phyloP scores from a whole-genome alignment of 768 basidiomycete species.

The Hirschioporus abietinus region DNA sequence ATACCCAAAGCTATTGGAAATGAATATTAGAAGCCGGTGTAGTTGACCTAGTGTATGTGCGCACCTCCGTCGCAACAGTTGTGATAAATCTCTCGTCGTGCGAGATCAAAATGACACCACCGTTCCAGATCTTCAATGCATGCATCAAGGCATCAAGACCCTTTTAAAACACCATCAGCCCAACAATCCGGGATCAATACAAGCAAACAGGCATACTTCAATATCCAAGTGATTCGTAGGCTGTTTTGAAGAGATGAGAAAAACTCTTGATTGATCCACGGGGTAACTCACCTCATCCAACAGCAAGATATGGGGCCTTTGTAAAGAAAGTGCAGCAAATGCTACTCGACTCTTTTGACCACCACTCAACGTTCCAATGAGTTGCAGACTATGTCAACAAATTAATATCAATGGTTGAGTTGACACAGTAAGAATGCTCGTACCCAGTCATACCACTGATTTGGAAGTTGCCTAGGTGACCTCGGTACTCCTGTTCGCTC shows the following conservation, averaged over 20 bases:
- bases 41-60: conserved; percentile 14
- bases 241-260: conserved; percentile 27
- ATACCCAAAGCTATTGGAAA: conserved; percentile 83
- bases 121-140: conserved; percentile 76
- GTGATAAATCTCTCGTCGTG: conserved; percentile 97
- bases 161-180: conserved; percentile 30
- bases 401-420: conserved; percentile 3
- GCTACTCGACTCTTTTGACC: conserved; percentile 97
- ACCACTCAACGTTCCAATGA: conserved; percentile 88
- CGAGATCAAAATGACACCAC: conserved; percentile 88
- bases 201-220: conserved; percentile 46
- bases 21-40: conserved; percentile 11
- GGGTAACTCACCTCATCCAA: conserved; percentile 77
- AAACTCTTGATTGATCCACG: background rate
- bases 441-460: conserved; percentile 95
- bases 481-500: conserved; percentile 92
- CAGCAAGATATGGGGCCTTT: conserved; percentile 85
- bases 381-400: conserved; percentile 52
- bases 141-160: conserved; percentile 94
- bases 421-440: conserved; percentile 14
- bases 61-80: conserved; percentile 76
- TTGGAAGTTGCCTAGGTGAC: conserved; percentile 95
- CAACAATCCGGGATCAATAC: conserved; percentile 1
- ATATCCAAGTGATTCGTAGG: conserved; percentile 97
- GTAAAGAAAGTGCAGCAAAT: conserved; percentile 81